Base-by-base conservation (phyloP, 2,329 filamentous ascomycete genomes). In the Plenodomus tracheiphilus region DNA sequence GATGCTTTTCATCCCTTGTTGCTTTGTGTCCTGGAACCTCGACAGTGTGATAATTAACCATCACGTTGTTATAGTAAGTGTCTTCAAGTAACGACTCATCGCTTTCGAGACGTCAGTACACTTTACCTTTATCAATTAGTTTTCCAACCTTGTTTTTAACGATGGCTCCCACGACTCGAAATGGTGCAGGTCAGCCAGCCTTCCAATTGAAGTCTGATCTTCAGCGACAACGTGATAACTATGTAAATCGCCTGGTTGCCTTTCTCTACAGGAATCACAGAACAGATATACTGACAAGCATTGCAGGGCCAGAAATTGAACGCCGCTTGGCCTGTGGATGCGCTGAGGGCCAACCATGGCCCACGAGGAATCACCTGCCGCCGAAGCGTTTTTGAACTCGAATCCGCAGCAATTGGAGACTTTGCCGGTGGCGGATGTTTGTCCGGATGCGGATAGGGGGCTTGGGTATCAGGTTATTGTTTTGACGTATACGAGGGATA, bases 401-500 rank as follows among this genome's bases (percentile, higher is more conserved):
- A 32, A 32, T 11, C 28, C 28, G 28, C 28, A 32, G 8, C 9
- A 4, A n/a, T n/a, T n/a, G n/a, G n/a, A n/a, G n/a, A n/a, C 13
- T 4, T 32, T 32, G 9, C 28, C n/a, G 11, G 6, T 11, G 8
- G 6, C 28, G 4, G 28, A 32, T 32, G 28, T 11, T 6, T 32
- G 28, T 32, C 28, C 28, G 28, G 28, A 4, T 7, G 25, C 10
- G 25, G 16, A 20, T 21, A 13, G 38, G 16, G 11, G 17, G 4
- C 6, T 4, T 8, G 44, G 42, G 10, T 53, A 46, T 28, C 46
- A 46, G 19, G 50, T 49, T 3, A 19, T 43, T 13, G 20, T 46
- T n/a, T 19, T 53, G 32, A 53, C 50, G 30, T 53, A 53, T 39
- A 41, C 34, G 16, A 40, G 44, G 44, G 21, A 41, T 15, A 35